phyloP scores from a whole-genome alignment of 371 early-diverging fungal genomes.

The Actinomortierella ambigua region DNA sequence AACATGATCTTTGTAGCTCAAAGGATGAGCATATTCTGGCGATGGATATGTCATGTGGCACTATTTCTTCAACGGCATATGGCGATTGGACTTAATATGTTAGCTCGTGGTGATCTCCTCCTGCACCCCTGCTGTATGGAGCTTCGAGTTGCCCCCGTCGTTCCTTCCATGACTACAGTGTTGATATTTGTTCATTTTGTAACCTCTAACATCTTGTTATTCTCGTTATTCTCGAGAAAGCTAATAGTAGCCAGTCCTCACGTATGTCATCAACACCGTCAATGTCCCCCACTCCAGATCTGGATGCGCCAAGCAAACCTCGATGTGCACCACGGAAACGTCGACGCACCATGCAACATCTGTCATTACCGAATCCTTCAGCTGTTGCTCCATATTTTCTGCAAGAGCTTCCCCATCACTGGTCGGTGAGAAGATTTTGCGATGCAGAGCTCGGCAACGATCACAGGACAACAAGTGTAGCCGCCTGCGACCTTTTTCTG shows the following conservation, averaged over 20 bases:
- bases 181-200: too few relatives aligned
- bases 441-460: slow-evolving; percentile 8
- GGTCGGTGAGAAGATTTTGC: slow-evolving; percentile 16
- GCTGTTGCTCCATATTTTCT: slow-evolving; percentile 13
- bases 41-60: slow-evolving; percentile 6
- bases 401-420: slow-evolving; percentile 8
- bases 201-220: too few relatives aligned
- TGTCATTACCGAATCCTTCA: slow-evolving; percentile 11
- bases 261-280: too few relatives aligned
- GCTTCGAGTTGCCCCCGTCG: slow-evolving; percentile 15
- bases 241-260: too few relatives aligned
- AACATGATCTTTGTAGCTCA: slow-evolving; percentile 11
- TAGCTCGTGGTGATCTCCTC: slow-evolving; percentile 15
- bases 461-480: slow-evolving; percentile 9
- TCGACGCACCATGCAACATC: slow-evolving; percentile 4
- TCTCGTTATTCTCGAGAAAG: too few relatives aligned
- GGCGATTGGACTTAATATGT: slow-evolving; percentile 15
- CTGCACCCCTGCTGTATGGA: slow-evolving; percentile 12
- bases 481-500: slow-evolving; percentile 8
- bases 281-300: too few relatives aligned
- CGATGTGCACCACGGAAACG: slow-evolving; percentile 15
- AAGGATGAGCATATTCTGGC: slow-evolving; percentile 11
- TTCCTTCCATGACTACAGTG: too few relatives aligned
- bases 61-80: slow-evolving; percentile 11
- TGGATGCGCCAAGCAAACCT: too few relatives aligned